These are phyloP conservation scores for Leptographium wingfieldii DNA, from an alignment of 2,329 filamentous ascomycete species.

Conservation along the genomic window DNA sequence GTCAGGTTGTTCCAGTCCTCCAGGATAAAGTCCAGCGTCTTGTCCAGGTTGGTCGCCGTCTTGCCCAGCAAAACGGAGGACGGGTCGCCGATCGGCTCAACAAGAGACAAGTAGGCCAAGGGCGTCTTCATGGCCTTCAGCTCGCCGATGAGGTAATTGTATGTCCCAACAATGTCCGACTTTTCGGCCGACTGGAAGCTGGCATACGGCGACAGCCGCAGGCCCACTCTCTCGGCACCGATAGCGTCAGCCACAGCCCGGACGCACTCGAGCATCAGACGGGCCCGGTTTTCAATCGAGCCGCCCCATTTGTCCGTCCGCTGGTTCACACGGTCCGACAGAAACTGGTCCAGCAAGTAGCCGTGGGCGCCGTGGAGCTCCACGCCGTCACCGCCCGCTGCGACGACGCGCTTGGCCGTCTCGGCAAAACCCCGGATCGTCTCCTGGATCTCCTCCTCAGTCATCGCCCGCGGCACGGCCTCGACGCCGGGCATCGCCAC, in stretches of 20 bases:
- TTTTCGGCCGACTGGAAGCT: slow-evolving; percentile 46
- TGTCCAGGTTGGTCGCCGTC: slow-evolving; percentile 15
- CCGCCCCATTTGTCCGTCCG: slow-evolving; percentile 58
- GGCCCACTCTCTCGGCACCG: slow-evolving; percentile 33
- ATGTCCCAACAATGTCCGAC: slow-evolving; percentile 12
- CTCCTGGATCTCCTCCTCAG: slow-evolving; percentile 48
- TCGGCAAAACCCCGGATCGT: slow-evolving; percentile 48
- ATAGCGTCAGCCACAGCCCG: slow-evolving; percentile 41
- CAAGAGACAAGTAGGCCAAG: slow-evolving; percentile 41
- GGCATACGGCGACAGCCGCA: slow-evolving; percentile 42
- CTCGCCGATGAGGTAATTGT: slow-evolving; percentile 1
- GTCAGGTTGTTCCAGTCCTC: slow-evolving; percentile 17
- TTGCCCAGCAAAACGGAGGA: neutral
- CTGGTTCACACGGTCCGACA: slow-evolving; percentile 55
- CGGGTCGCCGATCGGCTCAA: slow-evolving; percentile 28
- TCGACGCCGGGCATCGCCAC: slow-evolving; percentile 29
- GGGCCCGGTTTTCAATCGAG: slow-evolving; percentile 57
- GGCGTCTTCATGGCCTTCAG: slow-evolving; percentile 18
- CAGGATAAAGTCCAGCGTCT: slow-evolving; percentile 19
- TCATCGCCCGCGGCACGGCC: slow-evolving; percentile 45
- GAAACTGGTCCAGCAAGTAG: slow-evolving; percentile 60
- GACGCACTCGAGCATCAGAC: slow-evolving; percentile 55
- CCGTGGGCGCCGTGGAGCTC: slow-evolving; percentile 71
- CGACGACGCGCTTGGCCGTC: slow-evolving; percentile 39
- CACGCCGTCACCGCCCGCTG: slow-evolving; percentile 54